Percentiles rank a stretch among this genome's conserved stretches.
Evolutionary conservation across 495 filamentous ascomycete species (phyloP).

Genomic region (Delitschia confertaspora): DNA sequence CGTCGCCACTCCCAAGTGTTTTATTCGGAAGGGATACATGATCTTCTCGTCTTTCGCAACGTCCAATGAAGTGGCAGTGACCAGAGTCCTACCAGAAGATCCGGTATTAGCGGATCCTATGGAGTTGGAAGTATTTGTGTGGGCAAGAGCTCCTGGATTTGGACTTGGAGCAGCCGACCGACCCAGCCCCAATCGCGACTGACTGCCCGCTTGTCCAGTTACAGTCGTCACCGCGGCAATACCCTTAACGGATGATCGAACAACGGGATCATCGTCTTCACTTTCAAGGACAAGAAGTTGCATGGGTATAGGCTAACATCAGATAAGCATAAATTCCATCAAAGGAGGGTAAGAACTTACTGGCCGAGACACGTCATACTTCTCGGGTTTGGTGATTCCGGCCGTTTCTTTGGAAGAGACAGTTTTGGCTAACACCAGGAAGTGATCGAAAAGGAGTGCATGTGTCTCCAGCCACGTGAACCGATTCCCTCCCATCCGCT

Average conservation of each 20-base stretch:
- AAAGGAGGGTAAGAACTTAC: conserved; percentile 38
- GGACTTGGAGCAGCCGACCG: conserved; percentile 46
- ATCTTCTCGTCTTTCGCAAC: conserved; percentile 63
- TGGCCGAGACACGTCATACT: conserved; percentile 90
- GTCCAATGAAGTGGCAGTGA: conserved; percentile 46
- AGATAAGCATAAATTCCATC: conserved; percentile 3
- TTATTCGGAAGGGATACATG: conserved; percentile 89
- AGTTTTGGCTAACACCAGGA: conserved; percentile 83
- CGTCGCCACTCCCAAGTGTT: conserved; percentile 84
- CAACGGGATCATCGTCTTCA: conserved; percentile 79
- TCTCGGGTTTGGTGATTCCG: conserved; percentile 62
- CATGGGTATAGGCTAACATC: conserved; percentile 79
- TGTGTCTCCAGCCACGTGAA: conserved; percentile 89
- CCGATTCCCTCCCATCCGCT: conserved; percentile 74
- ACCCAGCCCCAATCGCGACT: conserved; percentile 42
- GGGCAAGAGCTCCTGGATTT: conserved; percentile 51
- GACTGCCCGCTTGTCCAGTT: conserved; percentile 39
- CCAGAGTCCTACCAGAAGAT: conserved; percentile 38
- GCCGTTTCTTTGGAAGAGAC: conserved; percentile 56
- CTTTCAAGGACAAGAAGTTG: conserved; percentile 87
- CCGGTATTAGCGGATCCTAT: conserved; percentile 42
- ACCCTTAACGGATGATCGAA: conserved; percentile 69
- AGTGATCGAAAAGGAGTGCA: conserved; percentile 92
- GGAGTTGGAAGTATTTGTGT: conserved; percentile 51
- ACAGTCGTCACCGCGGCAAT: conserved; percentile 57